These are phyloP conservation scores for Ganoderma sp. DNA, from an alignment of 1,284 basidiomycete genomes.

Conservation along the genomic window DNA sequence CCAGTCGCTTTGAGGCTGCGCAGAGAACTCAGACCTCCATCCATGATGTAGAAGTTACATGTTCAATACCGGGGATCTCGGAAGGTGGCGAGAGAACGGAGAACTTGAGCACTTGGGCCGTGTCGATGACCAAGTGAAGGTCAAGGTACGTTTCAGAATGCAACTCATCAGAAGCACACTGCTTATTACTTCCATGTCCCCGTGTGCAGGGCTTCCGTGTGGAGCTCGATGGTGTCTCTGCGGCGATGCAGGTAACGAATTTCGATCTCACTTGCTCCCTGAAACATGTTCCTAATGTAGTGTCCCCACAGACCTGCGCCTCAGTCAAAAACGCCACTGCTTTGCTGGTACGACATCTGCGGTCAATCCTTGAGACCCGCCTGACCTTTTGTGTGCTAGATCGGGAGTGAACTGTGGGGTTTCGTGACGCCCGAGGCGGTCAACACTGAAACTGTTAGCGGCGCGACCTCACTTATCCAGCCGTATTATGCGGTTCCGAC, in stretches of 20 bases:
- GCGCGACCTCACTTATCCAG: conserved; percentile 54
- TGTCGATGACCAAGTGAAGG: conserved; percentile 60
- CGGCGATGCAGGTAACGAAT: conserved; percentile 57
- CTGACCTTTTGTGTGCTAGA: conserved; percentile 19
- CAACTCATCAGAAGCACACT: background rate
- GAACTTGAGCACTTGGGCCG: conserved; percentile 61
- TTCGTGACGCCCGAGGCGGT: conserved; percentile 55
- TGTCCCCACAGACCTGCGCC: conserved; percentile 45
- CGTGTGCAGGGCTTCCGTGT: conserved; percentile 59
- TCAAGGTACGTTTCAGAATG: conserved; percentile 52
- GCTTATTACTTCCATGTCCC: conserved; percentile 6
- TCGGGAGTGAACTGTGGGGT: conserved; percentile 60
- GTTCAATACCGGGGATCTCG: conserved; percentile 67
- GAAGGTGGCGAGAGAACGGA: conserved; percentile 58
- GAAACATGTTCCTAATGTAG: conserved; percentile 19
- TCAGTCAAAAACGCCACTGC: conserved; percentile 55
- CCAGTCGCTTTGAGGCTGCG: conserved; percentile 10
- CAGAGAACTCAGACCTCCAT: conserved; percentile 48
- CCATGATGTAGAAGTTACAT: conserved; percentile 49
- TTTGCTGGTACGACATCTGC: conserved; percentile 42
- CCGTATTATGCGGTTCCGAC: conserved; percentile 66
- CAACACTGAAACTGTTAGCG: conserved; percentile 47
- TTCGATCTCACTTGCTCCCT: conserved; percentile 4
- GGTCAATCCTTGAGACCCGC: background rate
- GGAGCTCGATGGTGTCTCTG: conserved; percentile 63